These are phyloP conservation scores for Rachicladosporium sp. DNA, from an alignment of 2,329 filamentous ascomycete species.

Conservation along the genomic window DNA sequence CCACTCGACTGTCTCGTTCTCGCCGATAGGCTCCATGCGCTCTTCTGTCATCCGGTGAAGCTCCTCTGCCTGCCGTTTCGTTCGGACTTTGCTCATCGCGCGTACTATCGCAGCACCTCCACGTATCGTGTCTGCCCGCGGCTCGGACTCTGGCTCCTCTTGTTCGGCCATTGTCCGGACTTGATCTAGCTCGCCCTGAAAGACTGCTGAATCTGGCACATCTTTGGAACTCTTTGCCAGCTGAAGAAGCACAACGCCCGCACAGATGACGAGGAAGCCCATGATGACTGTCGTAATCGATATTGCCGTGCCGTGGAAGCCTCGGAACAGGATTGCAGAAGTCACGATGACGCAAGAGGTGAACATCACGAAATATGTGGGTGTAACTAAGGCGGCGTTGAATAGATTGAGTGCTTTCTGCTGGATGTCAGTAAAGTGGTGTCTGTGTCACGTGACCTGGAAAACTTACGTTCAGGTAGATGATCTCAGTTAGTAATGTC, in stretches of 20 bases:
- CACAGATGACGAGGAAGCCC: constrained; percentile 87
- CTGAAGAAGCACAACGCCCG: constrained; percentile 82
- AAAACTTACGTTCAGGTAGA: constrained; percentile 81
- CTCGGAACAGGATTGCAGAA: constrained; percentile 80
- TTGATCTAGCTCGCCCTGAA: constrained; percentile 86
- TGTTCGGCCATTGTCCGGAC: constrained; percentile 90
- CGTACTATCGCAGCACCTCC: constrained; percentile 80
- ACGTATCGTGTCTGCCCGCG: constrained; percentile 90
- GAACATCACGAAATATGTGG: constrained; percentile 97
- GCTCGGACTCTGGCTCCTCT: constrained; percentile 90
- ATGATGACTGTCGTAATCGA: constrained; percentile 82
- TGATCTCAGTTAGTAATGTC: constrained; percentile 87
- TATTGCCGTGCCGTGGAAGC: constrained; percentile 74
- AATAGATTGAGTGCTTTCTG: constrained; percentile 98
- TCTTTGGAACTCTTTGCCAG: constrained; percentile 98
- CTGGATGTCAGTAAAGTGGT: constrained; percentile 9
- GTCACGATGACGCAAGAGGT: constrained; percentile 92
- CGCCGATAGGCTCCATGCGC: constrained; percentile 63
- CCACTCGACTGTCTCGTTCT: constrained; percentile 78
- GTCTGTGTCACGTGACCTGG: not conserved
- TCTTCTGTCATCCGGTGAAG: constrained; percentile 68
- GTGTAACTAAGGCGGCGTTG: constrained; percentile 96
- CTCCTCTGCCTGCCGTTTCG: constrained; percentile 70
- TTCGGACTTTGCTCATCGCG: constrained; percentile 61
- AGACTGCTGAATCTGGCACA: constrained; percentile 84